These are phyloP conservation scores for Penicillium soppii DNA, from an alignment of 495 filamentous ascomycete species.

Conservation along the genomic window DNA sequence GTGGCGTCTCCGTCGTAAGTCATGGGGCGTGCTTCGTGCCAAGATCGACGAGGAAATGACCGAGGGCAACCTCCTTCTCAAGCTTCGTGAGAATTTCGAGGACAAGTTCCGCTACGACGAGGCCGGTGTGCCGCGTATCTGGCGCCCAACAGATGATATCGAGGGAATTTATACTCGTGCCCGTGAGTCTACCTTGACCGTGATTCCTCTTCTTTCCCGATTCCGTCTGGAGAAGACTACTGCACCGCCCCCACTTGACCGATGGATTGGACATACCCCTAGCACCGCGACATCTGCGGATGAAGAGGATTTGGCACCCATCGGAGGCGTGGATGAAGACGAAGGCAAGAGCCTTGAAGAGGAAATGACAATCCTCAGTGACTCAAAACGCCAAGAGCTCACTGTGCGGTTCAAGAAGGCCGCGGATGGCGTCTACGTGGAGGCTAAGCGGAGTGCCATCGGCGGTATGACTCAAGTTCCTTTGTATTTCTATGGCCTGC, in stretches of 20 bases:
- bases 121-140: slow-evolving; percentile 89
- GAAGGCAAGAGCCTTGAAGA: slow-evolving; percentile 91
- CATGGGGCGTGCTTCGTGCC: slow-evolving; percentile 83
- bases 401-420: slow-evolving; percentile 96
- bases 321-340: slow-evolving; percentile 88
- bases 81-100: slow-evolving; percentile 96
- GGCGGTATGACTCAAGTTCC: slow-evolving; percentile 94
- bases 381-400: slow-evolving; percentile 84
- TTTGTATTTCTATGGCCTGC: slow-evolving; percentile 85
- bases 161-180: slow-evolving; percentile 90
- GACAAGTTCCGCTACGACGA: slow-evolving; percentile 99
- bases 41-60: slow-evolving; percentile 98
- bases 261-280: slow-evolving; percentile 82
- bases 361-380: slow-evolving; percentile 89
- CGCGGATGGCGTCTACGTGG: slow-evolving; percentile 94
- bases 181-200: slow-evolving; percentile 81
- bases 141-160: slow-evolving; percentile 96
- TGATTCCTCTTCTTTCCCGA: slow-evolving; percentile 86
- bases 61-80: slow-evolving; percentile 93
- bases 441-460: slow-evolving; percentile 94
- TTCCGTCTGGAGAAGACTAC: slow-evolving; percentile 72
- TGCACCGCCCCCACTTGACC: slow-evolving; percentile 73
- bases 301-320: slow-evolving; percentile 83
- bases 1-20: slow-evolving; percentile 88
- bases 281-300: slow-evolving; percentile 72